Percentiles rank a stretch among this genome's conserved stretches.
These are phyloP conservation scores for Phaeolepiota aurea DNA, from an alignment of 768 basidiomycete genomes.

Conservation along the genomic window DNA sequence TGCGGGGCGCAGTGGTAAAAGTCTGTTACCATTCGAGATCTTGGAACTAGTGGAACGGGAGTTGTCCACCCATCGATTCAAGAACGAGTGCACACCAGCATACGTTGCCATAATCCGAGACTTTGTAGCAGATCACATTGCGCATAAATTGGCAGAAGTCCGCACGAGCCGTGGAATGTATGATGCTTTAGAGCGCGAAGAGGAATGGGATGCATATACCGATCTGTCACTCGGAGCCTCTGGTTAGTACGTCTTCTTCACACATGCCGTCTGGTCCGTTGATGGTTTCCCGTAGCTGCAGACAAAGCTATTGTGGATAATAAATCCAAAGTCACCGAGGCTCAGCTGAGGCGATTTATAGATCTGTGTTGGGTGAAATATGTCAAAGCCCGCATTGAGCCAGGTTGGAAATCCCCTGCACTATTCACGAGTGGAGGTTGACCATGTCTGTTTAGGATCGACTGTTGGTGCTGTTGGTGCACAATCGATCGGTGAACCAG, in stretches of 20 bases:
- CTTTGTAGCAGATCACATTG: constrained; percentile 66
- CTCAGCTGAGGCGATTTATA: constrained; percentile 73
- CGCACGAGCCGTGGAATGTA: constrained; percentile 76
- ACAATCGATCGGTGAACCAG: constrained; percentile 98
- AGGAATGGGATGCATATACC: constrained; percentile 72
- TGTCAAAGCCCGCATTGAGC: constrained; percentile 93
- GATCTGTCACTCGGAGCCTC: constrained; percentile 72
- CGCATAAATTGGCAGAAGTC: constrained; percentile 52
- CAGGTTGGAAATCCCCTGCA: constrained; percentile 49
- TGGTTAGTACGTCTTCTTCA: constrained; percentile 34
- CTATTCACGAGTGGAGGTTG: background rate
- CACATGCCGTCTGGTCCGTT: background rate
- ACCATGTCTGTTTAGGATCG: constrained; percentile 47
- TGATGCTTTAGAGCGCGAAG: constrained; percentile 64
- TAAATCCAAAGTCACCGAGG: constrained; percentile 78
- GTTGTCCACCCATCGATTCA: constrained; percentile 48
- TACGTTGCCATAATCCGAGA: constrained; percentile 61
- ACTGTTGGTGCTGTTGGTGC: constrained; percentile 98
- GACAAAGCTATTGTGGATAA: constrained; percentile 81
- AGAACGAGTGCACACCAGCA: constrained; percentile 60
- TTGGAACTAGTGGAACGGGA: constrained; percentile 61
- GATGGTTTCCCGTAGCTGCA: constrained; percentile 33
- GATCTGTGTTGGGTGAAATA: constrained; percentile 88
- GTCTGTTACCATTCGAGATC: constrained; percentile 84
- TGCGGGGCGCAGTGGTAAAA: constrained; percentile 46